A percentile compares a stretch with the other conserved stretches of the same genome.
These are phyloP conservation scores for Penstemon davidsonii DNA, from an alignment of 257 asterid genomes.

Conservation along the genomic window DNA sequence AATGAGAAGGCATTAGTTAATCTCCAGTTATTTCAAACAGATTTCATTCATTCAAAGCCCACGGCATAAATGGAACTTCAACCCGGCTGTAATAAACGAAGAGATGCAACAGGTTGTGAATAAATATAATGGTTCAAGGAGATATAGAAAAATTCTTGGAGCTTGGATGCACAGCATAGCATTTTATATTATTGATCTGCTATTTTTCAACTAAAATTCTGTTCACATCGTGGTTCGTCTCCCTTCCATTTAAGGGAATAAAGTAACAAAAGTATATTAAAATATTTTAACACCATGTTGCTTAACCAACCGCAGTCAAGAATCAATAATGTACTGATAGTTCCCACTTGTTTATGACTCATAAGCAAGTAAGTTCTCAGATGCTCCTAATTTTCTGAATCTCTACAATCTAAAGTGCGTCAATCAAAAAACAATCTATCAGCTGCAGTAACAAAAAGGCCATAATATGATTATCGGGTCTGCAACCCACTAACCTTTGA, in stretches of 20 bases:
- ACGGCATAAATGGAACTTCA: not conserved
- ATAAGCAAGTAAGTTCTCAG: not conserved
- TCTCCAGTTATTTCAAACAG: no score
- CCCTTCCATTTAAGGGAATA: not conserved
- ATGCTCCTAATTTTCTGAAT: not conserved
- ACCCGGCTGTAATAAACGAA: not conserved
- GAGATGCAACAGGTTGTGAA: not conserved
- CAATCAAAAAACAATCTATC: slow-evolving; percentile 16
- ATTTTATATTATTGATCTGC: not conserved
- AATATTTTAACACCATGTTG: not conserved
- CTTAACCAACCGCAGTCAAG: not conserved
- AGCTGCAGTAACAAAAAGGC: slow-evolving; percentile 7
- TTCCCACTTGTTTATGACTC: not conserved
- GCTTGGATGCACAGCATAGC: no score
- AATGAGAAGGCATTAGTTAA: no score
- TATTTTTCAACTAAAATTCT: not conserved
- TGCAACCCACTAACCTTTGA: slow-evolving; percentile 73
- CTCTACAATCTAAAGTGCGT: not conserved
- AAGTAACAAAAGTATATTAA: not conserved
- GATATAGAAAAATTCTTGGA: not conserved
- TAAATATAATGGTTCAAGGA: not conserved
- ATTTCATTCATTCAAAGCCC: no score
- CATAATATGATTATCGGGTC: slow-evolving; percentile 15
- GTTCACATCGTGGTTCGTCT: not conserved
- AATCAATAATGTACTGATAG: not conserved